These are phyloP conservation scores for Turritis glabra DNA, from an alignment of 345 rosid genomes.

Conservation along the genomic window DNA sequence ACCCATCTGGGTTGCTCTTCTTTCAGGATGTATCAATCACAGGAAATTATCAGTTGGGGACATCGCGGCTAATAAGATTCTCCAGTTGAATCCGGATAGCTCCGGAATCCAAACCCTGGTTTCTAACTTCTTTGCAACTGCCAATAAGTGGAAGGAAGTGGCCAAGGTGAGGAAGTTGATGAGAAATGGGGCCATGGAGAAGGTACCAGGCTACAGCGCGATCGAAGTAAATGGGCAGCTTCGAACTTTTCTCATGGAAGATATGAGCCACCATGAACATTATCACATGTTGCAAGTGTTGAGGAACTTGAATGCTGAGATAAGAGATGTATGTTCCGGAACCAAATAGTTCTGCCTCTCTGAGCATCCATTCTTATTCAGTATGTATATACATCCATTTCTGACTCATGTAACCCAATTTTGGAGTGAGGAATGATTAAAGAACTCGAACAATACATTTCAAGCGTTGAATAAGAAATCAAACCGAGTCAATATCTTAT, in stretches of 20 bases:
- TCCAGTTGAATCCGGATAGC: conserved; percentile 56
- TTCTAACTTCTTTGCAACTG: conserved; percentile 67
- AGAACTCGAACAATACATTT: not conserved
- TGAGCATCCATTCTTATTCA: not conserved
- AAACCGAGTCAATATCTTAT: not conserved
- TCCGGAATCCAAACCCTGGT: conserved; percentile 62
- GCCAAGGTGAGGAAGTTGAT: conserved; percentile 59
- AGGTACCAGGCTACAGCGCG: conserved; percentile 65
- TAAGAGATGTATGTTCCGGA: not conserved
- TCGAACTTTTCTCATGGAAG: conserved; percentile 62
- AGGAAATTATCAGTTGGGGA: conserved; percentile 57
- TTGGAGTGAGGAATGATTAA: not conserved
- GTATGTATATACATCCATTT: not conserved
- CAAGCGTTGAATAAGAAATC: not conserved
- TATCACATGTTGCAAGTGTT: conserved; percentile 44
- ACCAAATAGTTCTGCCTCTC: not conserved
- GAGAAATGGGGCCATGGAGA: conserved; percentile 55
- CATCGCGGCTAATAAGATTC: conserved; percentile 59
- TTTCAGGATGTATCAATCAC: conserved; percentile 71
- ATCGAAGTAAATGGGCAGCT: conserved; percentile 61
- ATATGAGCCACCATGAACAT: conserved; percentile 52
- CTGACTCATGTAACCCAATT: not conserved
- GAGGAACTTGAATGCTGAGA: conserved; percentile 46
- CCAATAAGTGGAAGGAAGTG: conserved; percentile 58
- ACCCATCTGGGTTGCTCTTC: conserved; percentile 74